Base-by-base conservation (phyloP, 805 yeast genomes). In the Lipomyces yamadae region DNA sequence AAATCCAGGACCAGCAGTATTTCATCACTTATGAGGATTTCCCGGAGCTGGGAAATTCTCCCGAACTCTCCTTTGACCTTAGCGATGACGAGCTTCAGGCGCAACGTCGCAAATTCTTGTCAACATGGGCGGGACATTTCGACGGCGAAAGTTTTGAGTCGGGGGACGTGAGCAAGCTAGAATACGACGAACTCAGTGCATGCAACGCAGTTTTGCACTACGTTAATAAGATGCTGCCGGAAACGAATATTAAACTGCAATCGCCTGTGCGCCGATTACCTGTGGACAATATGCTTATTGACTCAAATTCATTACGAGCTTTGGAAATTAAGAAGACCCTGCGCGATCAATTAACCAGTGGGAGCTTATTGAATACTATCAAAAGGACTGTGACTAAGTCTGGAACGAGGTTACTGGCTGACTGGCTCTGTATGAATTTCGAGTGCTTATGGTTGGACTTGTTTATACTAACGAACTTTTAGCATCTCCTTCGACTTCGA, bases 301-400 rank as follows among this genome's bases (percentile, higher is more conserved):
- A 94, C 74, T 82, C 94, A 0, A 78, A 93, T 64, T 90, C 96
- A 0, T 81, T 90, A 15, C 87, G 87, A 58, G 91, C 94, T 3
- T 67, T 74, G 42, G 76, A 74, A 64, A 70, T 74, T 33, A 65
- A 71, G 35, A 66, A 58, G 50, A 70, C 75, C 6, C 39, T 74
- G 35, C 53, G 73, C 11, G 73, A 73, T n/a, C 72, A 68, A 39
- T 42, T 71, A 30, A 60, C 65, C 2, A 58, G 65, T 30, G 75
- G 75, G 2, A 70, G 71, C 52, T 76, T 94, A 30, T 79, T 91
- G 4, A 84, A 86, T n/a, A 83, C 89, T 0, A 83, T 95, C 2
- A 84, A 86, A 65, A 79, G 89, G 61, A 94, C 98, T 0, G 85
- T 84, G 2, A 92, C 98, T 0, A 82, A 88, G 0, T 87, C 95